phyloP scores from a whole-genome alignment of 495 filamentous ascomycete genomes.

The Xylaria nigripes region DNA sequence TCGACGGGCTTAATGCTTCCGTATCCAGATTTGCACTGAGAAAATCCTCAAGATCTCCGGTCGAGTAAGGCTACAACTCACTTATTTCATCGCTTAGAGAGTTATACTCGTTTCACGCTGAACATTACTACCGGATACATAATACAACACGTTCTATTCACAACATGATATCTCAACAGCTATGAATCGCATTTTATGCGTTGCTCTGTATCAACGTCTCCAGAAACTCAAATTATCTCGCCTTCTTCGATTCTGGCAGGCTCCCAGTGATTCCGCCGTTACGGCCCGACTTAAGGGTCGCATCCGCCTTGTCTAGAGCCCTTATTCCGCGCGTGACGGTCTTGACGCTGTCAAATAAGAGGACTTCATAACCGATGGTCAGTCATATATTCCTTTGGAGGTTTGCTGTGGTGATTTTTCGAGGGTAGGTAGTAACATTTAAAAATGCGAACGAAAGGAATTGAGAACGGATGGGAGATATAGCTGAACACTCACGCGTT shows the following conservation, averaged over 20 bases:
- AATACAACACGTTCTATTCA: background rate
- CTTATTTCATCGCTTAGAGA: background rate
- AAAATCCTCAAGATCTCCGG: background rate
- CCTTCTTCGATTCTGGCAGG: slow-evolving; percentile 17
- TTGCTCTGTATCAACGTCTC: background rate
- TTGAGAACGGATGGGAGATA: no score
- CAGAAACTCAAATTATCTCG: slow-evolving; percentile 4
- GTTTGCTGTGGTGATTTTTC: background rate
- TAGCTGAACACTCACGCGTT: slow-evolving; percentile 18
- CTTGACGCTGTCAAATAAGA: slow-evolving; percentile 43
- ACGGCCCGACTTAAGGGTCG: slow-evolving; percentile 17
- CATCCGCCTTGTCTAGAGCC: slow-evolving; percentile 32
- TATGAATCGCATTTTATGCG: background rate
- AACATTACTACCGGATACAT: background rate
- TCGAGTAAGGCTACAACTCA: background rate
- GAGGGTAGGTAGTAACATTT: no score
- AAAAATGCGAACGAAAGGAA: background rate
- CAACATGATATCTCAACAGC: background rate
- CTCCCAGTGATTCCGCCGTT: background rate
- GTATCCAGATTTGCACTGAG: background rate
- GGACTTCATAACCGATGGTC: slow-evolving; percentile 23
- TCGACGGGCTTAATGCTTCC: background rate
- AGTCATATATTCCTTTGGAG: background rate
- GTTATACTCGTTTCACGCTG: background rate
- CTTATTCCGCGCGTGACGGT: slow-evolving; percentile 41